These are phyloP conservation scores for Lotus japonicus DNA, from an alignment of 306 rosid species.

Conservation along the genomic window DNA sequence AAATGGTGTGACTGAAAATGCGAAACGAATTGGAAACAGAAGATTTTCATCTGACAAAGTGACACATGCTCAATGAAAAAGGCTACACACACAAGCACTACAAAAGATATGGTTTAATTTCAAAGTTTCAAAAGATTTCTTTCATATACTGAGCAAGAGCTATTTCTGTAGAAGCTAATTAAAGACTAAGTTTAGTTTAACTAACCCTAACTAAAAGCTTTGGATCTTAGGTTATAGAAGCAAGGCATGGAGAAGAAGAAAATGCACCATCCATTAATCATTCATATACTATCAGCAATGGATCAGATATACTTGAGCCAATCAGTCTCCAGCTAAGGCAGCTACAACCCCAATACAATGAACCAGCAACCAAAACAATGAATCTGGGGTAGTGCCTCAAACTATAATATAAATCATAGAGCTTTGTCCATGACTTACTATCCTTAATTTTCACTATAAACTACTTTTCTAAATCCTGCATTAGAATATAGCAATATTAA, in stretches of 20 bases:
- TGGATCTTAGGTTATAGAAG: conserved; percentile 39
- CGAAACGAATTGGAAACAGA: no score
- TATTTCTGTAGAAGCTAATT: no score
- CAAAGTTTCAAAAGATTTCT: not conserved
- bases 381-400: conserved; percentile 45
- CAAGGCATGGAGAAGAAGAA: conserved; percentile 21
- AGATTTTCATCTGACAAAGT: no score
- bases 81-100: not conserved
- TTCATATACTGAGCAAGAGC: not conserved
- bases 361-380: conserved; percentile 24
- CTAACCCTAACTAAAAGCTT: not conserved
- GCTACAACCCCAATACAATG: conserved; percentile 39
- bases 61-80: not conserved
- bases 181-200: no score
- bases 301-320: conserved; percentile 31
- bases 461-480: not conserved
- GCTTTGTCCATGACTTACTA: not conserved
- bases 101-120: no score
- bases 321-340: conserved; percentile 56
- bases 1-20: no score
- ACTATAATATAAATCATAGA: not conserved
- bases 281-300: conserved; percentile 21
- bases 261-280: conserved; percentile 19
- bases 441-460: not conserved
- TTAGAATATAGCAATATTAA: conserved; percentile 45